Conservation (phyloP, 305 asterid genomes). For the Fraxinus angustifolia region DNA sequence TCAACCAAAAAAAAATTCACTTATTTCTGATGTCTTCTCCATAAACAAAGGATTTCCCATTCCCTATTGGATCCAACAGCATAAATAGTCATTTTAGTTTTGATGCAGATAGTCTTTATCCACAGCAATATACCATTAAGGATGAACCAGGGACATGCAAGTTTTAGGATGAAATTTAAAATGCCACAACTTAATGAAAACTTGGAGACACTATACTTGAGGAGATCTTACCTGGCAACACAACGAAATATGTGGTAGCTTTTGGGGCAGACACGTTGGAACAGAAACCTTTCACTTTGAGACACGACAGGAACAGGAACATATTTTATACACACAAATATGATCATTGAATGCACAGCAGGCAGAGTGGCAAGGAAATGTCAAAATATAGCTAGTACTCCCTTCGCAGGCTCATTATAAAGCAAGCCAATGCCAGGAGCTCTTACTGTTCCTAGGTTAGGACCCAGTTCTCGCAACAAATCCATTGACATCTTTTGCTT, state of each 20-base stretch:
- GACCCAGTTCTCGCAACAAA: slow-evolving; percentile 79
- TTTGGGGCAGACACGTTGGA: slow-evolving; percentile 86
- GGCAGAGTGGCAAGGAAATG: slow-evolving; percentile 93
- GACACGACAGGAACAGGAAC: slow-evolving; percentile 94
- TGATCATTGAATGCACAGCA: slow-evolving; percentile 95
- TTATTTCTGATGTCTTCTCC: not conserved
- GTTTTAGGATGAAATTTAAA: slow-evolving; percentile 16
- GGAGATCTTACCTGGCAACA: slow-evolving; percentile 72
- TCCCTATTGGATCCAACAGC: slow-evolving; percentile 2
- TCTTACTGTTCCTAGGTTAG: slow-evolving; percentile 84
- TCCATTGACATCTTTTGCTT: slow-evolving; percentile 88
- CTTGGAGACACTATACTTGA: not conserved
- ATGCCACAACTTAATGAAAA: not conserved
- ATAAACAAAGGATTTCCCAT: not conserved
- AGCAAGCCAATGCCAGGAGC: slow-evolving; percentile 98
- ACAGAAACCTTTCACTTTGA: slow-evolving; percentile 85
- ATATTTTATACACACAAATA: slow-evolving; percentile 92
- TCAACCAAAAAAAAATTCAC: not conserved
- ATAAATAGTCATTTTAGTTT: not conserved
- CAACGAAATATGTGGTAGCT: slow-evolving; percentile 96
- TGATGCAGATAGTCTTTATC: not conserved
- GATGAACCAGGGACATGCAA: slow-evolving; percentile 19
- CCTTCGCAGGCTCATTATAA: slow-evolving; percentile 93
- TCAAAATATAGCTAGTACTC: slow-evolving; percentile 90
- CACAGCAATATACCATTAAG: not conserved